phyloP scores from a whole-genome alignment of 305 asterid species.

The Fraxinus sp. region DNA sequence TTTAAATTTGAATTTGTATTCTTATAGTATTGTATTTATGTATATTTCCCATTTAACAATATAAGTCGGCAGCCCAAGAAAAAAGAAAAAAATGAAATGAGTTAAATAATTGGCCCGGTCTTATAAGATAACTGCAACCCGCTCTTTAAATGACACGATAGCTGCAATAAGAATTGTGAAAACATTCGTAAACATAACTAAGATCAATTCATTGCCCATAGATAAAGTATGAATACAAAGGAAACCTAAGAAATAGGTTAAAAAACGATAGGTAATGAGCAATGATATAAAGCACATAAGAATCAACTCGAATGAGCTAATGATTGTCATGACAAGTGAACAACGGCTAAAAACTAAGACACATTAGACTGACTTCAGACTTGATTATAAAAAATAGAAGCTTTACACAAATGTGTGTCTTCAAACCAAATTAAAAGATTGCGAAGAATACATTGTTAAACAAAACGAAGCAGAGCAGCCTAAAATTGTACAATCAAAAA shows the following conservation, averaged over 20 bases:
- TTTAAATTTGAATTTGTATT: neutral
- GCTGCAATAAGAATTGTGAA: slow-evolving; percentile 56
- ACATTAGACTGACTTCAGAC: neutral
- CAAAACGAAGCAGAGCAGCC: neutral
- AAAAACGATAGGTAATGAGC: neutral
- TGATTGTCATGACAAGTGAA: neutral
- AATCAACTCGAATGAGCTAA: neutral
- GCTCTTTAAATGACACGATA: slow-evolving; percentile 82
- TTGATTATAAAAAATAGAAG: neutral
- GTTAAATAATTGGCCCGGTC: neutral
- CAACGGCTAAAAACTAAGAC: neutral
- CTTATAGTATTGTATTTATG: neutral
- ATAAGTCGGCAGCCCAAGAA: neutral
- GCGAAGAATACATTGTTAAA: neutral
- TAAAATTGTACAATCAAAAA: neutral
- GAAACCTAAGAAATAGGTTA: neutral
- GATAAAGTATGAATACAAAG: neutral
- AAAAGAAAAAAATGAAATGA: neutral
- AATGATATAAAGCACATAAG: neutral
- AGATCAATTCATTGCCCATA: neutral
- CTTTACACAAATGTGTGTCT: neutral
- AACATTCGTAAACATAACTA: slow-evolving; percentile 10
- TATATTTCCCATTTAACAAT: neutral
- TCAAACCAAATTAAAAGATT: neutral
- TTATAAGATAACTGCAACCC: slow-evolving; percentile 29